Conservation (phyloP, 257 asterid species). For the Rehmannia glutinosa region DNA sequence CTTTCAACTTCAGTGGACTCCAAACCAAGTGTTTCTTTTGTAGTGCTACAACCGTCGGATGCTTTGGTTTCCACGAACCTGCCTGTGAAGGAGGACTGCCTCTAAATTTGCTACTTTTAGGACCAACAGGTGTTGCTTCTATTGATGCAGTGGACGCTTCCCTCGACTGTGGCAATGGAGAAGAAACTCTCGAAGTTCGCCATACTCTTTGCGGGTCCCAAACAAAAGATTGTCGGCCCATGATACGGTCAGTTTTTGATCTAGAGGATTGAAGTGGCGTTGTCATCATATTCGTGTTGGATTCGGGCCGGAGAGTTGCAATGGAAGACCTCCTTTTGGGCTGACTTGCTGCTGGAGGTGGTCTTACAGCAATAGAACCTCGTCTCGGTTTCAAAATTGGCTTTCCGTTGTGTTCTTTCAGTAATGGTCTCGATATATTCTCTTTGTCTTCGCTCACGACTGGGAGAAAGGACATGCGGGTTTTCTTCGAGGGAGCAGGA, state of each 20-base stretch:
- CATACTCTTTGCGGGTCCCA: slow-evolving; percentile 84
- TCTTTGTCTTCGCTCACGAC: slow-evolving; percentile 53
- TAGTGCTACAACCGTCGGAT: slow-evolving; percentile 56
- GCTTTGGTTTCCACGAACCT: slow-evolving; percentile 57
- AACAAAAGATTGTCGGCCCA: slow-evolving; percentile 67
- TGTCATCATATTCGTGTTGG: slow-evolving; percentile 28
- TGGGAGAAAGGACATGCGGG: slow-evolving; percentile 54
- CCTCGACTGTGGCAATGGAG: slow-evolving; percentile 52
- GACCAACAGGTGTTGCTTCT: slow-evolving; percentile 53
- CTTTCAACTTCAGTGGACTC: slow-evolving; percentile 57
- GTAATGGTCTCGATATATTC: slow-evolving; percentile 30
- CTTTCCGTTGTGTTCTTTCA: slow-evolving; percentile 30
- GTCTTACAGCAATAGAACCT: slow-evolving; percentile 65
- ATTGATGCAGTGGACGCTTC: slow-evolving; percentile 24
- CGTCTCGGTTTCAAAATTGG: slow-evolving; percentile 56
- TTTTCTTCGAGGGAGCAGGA: slow-evolving; percentile 39
- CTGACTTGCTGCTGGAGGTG: slow-evolving; percentile 39
- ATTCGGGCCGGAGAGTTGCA: slow-evolving; percentile 58
- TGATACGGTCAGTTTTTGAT: slow-evolving; percentile 37
- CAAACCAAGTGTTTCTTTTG: slow-evolving; percentile 58
- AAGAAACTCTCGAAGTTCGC: slow-evolving; percentile 53
- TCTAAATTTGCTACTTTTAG: slow-evolving; percentile 54
- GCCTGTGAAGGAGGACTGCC: slow-evolving; percentile 46
- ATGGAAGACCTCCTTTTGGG: slow-evolving; percentile 82
- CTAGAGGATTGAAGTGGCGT: slow-evolving; percentile 45